Evolutionary conservation across 2,329 filamentous ascomycete species (phyloP).

Genomic region (Penicillium sp.): DNA sequence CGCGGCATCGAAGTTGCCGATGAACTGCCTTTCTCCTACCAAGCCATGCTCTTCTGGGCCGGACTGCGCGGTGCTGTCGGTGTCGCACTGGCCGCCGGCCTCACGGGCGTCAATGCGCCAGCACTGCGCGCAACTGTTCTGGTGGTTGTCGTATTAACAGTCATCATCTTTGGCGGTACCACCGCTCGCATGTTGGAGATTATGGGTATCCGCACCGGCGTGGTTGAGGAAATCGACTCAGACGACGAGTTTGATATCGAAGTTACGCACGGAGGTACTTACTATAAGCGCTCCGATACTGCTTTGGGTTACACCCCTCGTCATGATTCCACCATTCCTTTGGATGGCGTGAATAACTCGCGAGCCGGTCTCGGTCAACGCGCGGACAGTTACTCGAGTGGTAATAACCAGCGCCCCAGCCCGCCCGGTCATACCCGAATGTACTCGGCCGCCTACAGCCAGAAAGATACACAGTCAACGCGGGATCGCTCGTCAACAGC

Average conservation of each 20-base stretch:
- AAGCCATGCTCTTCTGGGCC: slow-evolving; percentile 99
- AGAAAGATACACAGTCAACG: slow-evolving; percentile 50
- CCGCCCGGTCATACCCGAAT: slow-evolving; percentile 57
- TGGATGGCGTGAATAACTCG: slow-evolving; percentile 54
- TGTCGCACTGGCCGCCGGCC: slow-evolving; percentile 86
- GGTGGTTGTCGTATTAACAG: slow-evolving; percentile 93
- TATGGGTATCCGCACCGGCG: slow-evolving; percentile 90
- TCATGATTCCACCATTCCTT: slow-evolving; percentile 62
- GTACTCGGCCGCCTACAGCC: slow-evolving; percentile 54
- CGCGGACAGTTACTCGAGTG: slow-evolving; percentile 59
- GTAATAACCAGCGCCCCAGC: slow-evolving; percentile 58
- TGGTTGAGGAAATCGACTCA: slow-evolving; percentile 95
- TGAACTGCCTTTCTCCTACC: slow-evolving; percentile 91
- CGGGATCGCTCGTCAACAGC: slow-evolving; percentile 50
- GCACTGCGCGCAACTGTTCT: slow-evolving; percentile 93
- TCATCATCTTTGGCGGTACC: slow-evolving; percentile 98
- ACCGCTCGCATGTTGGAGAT: slow-evolving; percentile 98
- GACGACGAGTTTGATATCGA: slow-evolving; percentile 99
- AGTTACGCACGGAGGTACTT: slow-evolving; percentile 70
- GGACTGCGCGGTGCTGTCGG: slow-evolving; percentile 93
- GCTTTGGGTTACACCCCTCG: slow-evolving; percentile 77
- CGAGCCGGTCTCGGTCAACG: slow-evolving; percentile 35
- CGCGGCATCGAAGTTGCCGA: slow-evolving; percentile 77
- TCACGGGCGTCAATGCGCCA: slow-evolving; percentile 79
- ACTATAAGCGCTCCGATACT: slow-evolving; percentile 77